phyloP scores from a whole-genome alignment of 306 rosid species.

The Medicago truncatula region MtrunA17r5.0-ANR NC_053046.1:29833001-29833500 shows the following conservation, averaged over 20 bases:
- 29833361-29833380: not conserved
- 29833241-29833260: conserved; percentile 2
- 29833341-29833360: not conserved
- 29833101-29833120: not conserved
- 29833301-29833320: conserved; percentile 14
- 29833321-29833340: not conserved
- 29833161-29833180: not conserved
- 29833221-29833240: not conserved
- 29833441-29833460: conserved; percentile 18
- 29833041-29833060: conserved; percentile 20
- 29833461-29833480: conserved; percentile 26
- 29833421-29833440: too few relatives aligned
- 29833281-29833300: conserved; percentile 4
- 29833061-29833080: conserved; percentile 1
- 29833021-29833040: conserved; percentile 18
- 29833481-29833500: not conserved
- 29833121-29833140: conserved; percentile 23
- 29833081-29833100: not conserved
- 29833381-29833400: not conserved
- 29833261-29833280: conserved; percentile 17
- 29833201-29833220: not conserved
- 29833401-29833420: not conserved
- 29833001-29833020: conserved; percentile 29
- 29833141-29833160: conserved; percentile 6
- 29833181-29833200: not conserved